Percentiles rank a stretch among this genome's conserved stretches.
phyloP scores from a whole-genome alignment of 805 yeast species.

The Clavispora carvajalis region DNA sequence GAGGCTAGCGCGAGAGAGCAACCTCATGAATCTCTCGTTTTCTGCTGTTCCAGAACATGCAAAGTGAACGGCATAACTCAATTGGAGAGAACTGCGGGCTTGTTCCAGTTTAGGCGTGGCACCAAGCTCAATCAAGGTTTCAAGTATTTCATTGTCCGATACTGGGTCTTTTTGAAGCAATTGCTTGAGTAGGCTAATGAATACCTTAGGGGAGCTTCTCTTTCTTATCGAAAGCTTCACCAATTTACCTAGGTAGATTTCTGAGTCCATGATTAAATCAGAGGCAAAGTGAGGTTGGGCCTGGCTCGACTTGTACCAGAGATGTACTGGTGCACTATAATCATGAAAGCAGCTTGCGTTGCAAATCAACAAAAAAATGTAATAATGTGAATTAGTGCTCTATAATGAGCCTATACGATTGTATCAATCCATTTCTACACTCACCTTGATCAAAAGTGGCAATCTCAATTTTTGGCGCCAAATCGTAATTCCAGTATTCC shows the following conservation, averaged over 20 bases:
- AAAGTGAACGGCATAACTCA: slow-evolving; percentile 14
- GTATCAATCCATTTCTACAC: too few relatives aligned
- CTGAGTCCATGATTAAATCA: slow-evolving; percentile 3
- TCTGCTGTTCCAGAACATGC: slow-evolving; percentile 16
- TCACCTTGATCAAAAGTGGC: too few relatives aligned
- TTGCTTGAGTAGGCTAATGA: slow-evolving; percentile 24
- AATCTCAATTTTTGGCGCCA: too few relatives aligned
- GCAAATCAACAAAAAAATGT: too few relatives aligned
- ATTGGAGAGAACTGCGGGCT: slow-evolving; percentile 5
- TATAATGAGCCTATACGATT: too few relatives aligned
- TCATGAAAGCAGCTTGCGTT: too few relatives aligned
- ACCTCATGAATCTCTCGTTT: slow-evolving; percentile 20
- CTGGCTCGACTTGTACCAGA: background rate
- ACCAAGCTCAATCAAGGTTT: slow-evolving; percentile 20
- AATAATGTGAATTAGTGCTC: too few relatives aligned
- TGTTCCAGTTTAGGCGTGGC: background rate
- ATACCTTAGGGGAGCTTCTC: slow-evolving; percentile 19
- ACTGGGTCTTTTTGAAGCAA: slow-evolving; percentile 18
- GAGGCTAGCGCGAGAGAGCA: slow-evolving; percentile 11
- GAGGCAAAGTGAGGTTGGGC: background rate
- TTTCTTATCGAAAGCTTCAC: slow-evolving; percentile 18
- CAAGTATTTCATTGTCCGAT: slow-evolving; percentile 20
- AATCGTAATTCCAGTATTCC: too few relatives aligned
- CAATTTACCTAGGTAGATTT: slow-evolving; percentile 10
- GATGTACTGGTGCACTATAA: background rate